Conservation (phyloP, 139 green algal species). For the Tetraselmis striata region DNA sequence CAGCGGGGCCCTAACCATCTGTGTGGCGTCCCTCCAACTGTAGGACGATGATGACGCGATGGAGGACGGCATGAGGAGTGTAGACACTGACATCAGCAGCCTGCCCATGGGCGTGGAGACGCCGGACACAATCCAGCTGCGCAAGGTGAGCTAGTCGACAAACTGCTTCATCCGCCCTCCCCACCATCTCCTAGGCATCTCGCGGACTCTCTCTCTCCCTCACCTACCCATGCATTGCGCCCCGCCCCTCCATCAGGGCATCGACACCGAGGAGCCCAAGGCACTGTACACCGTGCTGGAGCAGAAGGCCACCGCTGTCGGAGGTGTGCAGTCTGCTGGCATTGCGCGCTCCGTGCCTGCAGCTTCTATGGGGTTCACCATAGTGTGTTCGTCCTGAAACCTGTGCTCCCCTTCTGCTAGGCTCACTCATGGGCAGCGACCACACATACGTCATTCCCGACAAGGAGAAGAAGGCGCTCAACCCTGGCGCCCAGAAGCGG, state of each 20-base stretch:
- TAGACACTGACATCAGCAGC: conserved; percentile 55
- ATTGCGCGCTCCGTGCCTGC: conserved; percentile 9
- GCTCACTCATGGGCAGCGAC: conserved; percentile 70
- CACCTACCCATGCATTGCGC: background rate
- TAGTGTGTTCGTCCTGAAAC: too few species aligned
- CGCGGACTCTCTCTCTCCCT: background rate
- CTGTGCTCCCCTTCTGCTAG: too few species aligned
- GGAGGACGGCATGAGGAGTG: conserved; percentile 42
- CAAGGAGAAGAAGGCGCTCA: conserved; percentile 8
- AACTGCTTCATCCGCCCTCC: background rate
- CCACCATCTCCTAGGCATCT: background rate
- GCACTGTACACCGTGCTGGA: conserved; percentile 62
- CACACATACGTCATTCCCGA: conserved; percentile 86
- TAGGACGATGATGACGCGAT: conserved; percentile 37
- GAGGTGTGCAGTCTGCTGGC: conserved; percentile 1
- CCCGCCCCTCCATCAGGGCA: background rate
- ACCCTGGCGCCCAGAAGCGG: conserved; percentile 26
- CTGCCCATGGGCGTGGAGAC: conserved; percentile 73
- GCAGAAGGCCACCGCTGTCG: conserved; percentile 50
- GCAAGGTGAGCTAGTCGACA: conserved; percentile 56
- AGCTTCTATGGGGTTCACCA: too few species aligned
- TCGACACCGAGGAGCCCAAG: conserved; percentile 4
- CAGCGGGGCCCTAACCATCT: too few species aligned
- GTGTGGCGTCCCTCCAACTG: conserved; percentile 8
- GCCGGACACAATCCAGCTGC: conserved; percentile 79